Evolutionary conservation across 139 green algal species (phyloP).

Genomic region (Spirogloea muscicola): DNA sequence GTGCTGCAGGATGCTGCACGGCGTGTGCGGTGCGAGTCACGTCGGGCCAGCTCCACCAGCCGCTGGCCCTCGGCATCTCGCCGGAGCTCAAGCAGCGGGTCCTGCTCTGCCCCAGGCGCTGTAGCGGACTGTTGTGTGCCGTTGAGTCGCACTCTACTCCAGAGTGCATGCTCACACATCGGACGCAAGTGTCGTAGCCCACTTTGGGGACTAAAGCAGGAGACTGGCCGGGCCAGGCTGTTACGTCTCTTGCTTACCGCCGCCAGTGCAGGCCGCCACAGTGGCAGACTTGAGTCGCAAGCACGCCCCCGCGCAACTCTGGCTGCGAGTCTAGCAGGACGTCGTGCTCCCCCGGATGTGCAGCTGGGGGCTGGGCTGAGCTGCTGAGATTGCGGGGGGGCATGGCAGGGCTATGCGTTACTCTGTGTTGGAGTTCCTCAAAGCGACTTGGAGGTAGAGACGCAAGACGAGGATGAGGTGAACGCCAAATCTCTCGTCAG

Average conservation of each 20-base stretch:
- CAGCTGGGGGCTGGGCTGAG: neutral
- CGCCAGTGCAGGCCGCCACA: too few species aligned
- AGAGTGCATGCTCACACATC: too few species aligned
- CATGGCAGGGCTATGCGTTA: constrained; percentile 79
- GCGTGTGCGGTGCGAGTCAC: constrained; percentile 85
- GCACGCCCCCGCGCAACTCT: too few species aligned
- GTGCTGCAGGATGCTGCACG: constrained; percentile 94
- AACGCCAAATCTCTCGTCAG: constrained; percentile 76
- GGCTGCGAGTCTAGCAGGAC: too few species aligned
- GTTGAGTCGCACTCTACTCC: too few species aligned
- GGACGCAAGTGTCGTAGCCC: too few species aligned
- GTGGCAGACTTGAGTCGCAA: too few species aligned
- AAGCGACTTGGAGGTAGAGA: constrained; percentile 73
- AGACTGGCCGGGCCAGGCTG: neutral
- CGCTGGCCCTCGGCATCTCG: constrained; percentile 68
- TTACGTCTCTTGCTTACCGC: neutral
- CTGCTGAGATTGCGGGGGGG: neutral
- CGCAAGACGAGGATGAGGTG: constrained; percentile 85
- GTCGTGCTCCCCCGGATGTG: too few species aligned
- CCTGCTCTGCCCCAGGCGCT: too few species aligned
- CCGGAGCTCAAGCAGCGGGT: constrained; percentile 55
- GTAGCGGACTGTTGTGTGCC: too few species aligned
- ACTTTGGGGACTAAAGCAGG: too few species aligned
- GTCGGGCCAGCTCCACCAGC: constrained; percentile 66
- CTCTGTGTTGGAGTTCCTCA: constrained; percentile 87